phyloP scores from a whole-genome alignment of 768 basidiomycete species.

The Phlebiopsis flavidoalba region DNA sequence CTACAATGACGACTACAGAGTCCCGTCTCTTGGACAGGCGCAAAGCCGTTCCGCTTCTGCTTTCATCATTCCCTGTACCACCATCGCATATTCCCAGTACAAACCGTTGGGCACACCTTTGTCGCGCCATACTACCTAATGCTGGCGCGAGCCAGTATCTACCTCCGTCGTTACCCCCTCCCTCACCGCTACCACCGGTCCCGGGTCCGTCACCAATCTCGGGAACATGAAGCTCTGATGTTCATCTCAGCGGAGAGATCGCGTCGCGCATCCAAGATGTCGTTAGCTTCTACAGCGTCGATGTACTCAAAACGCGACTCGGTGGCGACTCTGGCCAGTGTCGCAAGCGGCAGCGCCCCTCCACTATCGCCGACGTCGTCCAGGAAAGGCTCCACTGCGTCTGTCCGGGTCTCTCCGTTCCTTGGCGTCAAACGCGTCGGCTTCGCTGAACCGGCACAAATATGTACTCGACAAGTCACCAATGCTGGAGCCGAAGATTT shows the following conservation, averaged over 20 bases:
- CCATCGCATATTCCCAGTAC: constrained; percentile 27
- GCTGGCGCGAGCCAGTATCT: constrained; percentile 34
- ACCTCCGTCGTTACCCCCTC: constrained; percentile 54
- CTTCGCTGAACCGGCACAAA: constrained; percentile 13
- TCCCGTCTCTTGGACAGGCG: constrained; percentile 15
- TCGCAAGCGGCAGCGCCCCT: constrained; percentile 13
- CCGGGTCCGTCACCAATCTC: constrained; percentile 59
- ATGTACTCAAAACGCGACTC: constrained; percentile 26
- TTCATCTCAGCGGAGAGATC: constrained; percentile 33
- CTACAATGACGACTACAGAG: constrained; percentile 6
- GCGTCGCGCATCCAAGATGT: constrained; percentile 30
- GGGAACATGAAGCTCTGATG: constrained; percentile 40
- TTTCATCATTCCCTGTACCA: constrained; percentile 28
- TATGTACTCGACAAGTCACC: constrained; percentile 16
- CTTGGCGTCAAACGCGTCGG: constrained; percentile 21
- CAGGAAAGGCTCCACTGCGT: constrained; percentile 15
- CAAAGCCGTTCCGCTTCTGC: constrained; percentile 23
- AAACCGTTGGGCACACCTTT: constrained; percentile 7
- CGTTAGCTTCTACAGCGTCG: constrained; percentile 22
- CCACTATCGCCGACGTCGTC: constrained; percentile 20
- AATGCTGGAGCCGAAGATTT: constrained; percentile 21
- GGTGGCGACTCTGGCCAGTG: constrained; percentile 19
- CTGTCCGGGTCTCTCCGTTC: constrained; percentile 25
- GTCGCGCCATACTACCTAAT: constrained; percentile 13
- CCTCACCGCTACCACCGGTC: constrained; percentile 56